These are phyloP conservation scores for Amylostereum areolatum DNA, from an alignment of 1,284 basidiomycete genomes.

Conservation along the genomic window DNA sequence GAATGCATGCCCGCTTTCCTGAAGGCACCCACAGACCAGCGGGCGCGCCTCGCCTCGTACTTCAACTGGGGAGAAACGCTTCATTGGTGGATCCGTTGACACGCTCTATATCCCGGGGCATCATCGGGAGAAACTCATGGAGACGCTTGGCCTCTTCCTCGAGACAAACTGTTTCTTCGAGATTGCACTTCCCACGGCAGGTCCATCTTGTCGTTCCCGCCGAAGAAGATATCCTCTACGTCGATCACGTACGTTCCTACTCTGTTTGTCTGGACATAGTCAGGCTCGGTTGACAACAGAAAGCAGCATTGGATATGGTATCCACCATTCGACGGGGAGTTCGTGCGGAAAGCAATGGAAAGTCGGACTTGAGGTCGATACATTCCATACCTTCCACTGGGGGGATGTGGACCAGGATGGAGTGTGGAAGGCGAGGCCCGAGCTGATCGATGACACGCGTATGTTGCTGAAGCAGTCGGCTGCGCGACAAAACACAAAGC, in stretches of 20 bases:
- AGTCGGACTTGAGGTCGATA: constrained; percentile 40
- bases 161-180: constrained; percentile 45
- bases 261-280: background rate
- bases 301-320: constrained; percentile 43
- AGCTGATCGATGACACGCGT: constrained; percentile 31
- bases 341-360: constrained; percentile 41
- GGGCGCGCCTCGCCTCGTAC: constrained; percentile 29
- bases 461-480: constrained; percentile 32
- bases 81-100: constrained; percentile 44
- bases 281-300: background rate
- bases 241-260: constrained; percentile 35
- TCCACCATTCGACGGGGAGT: constrained; percentile 38
- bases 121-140: constrained; percentile 32
- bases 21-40: constrained; percentile 27
- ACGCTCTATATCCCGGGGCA: constrained; percentile 42
- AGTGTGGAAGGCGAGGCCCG: constrained; percentile 29
- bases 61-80: constrained; percentile 27
- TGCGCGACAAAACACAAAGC: constrained; percentile 19
- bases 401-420: constrained; percentile 30
- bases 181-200: constrained; percentile 39
- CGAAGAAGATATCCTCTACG: constrained; percentile 34
- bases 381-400: constrained; percentile 47
- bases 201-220: constrained; percentile 35
- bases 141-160: constrained; percentile 35
- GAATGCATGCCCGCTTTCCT: constrained; percentile 37